Evolutionary conservation across 2,329 filamentous ascomycete species (phyloP), one percentile per base, ranked within the genome.

Genomic region (Biscogniauxia mediterranea): DNA sequence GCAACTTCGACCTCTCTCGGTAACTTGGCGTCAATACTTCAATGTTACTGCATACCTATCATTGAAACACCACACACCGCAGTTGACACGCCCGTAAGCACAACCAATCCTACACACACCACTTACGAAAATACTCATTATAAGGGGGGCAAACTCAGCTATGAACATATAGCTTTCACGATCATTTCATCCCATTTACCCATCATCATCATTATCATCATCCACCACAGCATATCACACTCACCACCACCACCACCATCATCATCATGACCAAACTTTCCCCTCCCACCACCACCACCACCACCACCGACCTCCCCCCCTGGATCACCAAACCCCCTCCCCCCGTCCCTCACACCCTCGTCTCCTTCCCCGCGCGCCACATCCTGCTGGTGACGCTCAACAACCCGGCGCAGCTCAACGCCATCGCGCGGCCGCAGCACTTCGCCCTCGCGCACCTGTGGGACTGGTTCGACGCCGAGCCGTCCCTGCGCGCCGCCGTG

Each of bases 381-480:
- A 75, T 87, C 55, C 78, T 89, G 8, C 80, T 88, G 52, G 80
- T 87, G 28, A 87, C 85, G 1, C 79, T 89, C 71, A 83, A 86
- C 74, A 83, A 85, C 0, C 83, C 85, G 5, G 70, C 75, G 32
- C 78, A 82, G 61, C 83, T 88, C 69, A 89, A 89, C 74, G 80
- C 83, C 56, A 80, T 89, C 69, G 78, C 77, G 7, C 74, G 76
- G 1, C 69, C 76, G 3, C 78, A 79, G 70, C 83, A 87, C 73
- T 72, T 75, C 58, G 78, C 78, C 57, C 78, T 87, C 42, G 78
- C 78, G 61, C 63, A 66, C 1, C 76, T 85, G 5, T 88, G 81
- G 79, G 71, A 76, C 17, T 89, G 85, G 83, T 89, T 84, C 72
- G 88, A 91, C 69, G 71, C 70, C n/a, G 83, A 90, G 72, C 83